Evolutionary conservation across 805 yeast genomes (phyloP).

Genomic region (Millerago galiae): DNA sequence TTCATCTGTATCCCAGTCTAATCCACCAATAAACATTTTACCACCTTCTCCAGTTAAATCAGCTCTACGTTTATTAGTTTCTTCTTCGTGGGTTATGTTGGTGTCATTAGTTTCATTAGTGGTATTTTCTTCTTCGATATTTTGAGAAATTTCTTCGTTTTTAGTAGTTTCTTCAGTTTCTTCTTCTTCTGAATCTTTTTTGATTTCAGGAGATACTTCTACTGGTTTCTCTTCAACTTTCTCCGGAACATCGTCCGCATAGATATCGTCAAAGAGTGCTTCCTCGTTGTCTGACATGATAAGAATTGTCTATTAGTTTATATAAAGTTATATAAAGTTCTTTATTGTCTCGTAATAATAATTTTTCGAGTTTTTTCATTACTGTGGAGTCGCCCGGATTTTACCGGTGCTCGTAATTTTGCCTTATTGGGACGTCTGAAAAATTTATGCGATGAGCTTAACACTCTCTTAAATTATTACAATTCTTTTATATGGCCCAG

Average conservation of each 20-base stretch:
- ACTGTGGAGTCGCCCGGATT: too few relatives aligned
- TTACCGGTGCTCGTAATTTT: too few relatives aligned
- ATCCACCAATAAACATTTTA: slow-evolving; percentile 93
- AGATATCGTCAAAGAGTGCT: slow-evolving; percentile 89
- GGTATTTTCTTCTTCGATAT: background rate
- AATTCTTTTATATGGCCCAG: slow-evolving; percentile 31
- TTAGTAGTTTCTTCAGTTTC: background rate
- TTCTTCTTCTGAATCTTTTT: background rate
- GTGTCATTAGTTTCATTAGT: background rate
- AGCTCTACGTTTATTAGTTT: slow-evolving; percentile 28
- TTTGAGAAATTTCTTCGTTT: background rate
- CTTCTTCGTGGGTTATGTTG: background rate
- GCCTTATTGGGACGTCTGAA: too few relatives aligned
- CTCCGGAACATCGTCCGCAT: slow-evolving; percentile 30
- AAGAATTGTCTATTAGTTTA: too few relatives aligned
- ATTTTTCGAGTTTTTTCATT: too few relatives aligned
- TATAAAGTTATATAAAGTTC: too few relatives aligned
- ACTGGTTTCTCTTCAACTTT: slow-evolving; percentile 6
- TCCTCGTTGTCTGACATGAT: slow-evolving; percentile 77
- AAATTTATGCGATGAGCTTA: background rate
- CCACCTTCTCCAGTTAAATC: slow-evolving; percentile 69
- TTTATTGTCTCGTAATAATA: too few relatives aligned
- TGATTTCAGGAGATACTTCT: slow-evolving; percentile 11
- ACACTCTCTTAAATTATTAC: background rate
- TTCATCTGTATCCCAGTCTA: slow-evolving; percentile 96